A percentile compares a stretch with the other conserved stretches of the same genome.
phyloP scores from a whole-genome alignment of 345 rosid species.

The Aquilaria sinensis region DNA sequence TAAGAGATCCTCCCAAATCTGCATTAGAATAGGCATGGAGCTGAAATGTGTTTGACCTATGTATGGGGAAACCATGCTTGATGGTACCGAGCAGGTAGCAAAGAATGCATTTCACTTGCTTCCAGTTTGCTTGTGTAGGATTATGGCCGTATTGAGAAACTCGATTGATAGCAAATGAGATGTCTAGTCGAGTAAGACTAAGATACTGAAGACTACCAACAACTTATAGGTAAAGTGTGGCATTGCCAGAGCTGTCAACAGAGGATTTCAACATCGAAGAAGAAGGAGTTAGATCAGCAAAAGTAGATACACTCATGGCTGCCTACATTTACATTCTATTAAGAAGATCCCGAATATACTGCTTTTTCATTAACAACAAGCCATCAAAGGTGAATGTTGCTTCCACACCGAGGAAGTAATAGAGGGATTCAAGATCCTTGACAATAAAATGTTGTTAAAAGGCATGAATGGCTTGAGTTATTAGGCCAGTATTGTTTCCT shows the following conservation, averaged over 20 bases:
- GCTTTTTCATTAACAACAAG: not conserved
- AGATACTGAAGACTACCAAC: not conserved
- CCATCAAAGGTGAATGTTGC: too few species aligned
- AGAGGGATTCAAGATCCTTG: too few species aligned
- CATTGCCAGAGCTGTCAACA: too few species aligned
- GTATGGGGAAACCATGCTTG: not conserved
- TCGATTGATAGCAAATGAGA: not conserved
- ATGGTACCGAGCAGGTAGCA: not conserved
- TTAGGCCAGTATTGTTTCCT: too few species aligned
- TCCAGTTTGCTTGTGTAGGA: not conserved
- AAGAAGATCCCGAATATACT: not conserved
- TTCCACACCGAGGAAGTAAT: too few species aligned
- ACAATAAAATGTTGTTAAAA: too few species aligned
- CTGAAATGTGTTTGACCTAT: too few species aligned
- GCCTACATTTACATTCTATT: not conserved
- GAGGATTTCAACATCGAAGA: not conserved
- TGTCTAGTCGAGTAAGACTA: not conserved
- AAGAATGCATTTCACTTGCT: not conserved
- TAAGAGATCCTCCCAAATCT: not conserved
- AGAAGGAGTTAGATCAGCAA: not conserved
- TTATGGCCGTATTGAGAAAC: not conserved
- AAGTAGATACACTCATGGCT: not conserved
- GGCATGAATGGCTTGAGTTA: too few species aligned
- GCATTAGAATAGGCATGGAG: not conserved
- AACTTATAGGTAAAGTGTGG: too few species aligned